Evolutionary conservation across 768 basidiomycete species (phyloP).

Genomic region (Astraeus odoratus): DNA sequence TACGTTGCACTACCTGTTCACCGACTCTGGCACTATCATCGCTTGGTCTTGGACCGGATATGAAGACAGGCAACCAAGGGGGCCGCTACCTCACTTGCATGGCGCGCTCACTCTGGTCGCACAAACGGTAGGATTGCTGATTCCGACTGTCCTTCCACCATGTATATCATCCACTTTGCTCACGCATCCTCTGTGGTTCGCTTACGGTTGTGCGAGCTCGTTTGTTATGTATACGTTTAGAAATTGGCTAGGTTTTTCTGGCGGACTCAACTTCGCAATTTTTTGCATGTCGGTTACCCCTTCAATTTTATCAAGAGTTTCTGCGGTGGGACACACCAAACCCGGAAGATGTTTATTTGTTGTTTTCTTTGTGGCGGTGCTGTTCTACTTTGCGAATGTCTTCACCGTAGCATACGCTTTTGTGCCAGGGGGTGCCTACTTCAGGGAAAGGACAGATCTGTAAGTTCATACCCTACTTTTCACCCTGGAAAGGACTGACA

Average conservation of each 20-base stretch:
- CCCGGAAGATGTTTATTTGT: slow-evolving; percentile 46
- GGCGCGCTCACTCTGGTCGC: slow-evolving; percentile 61
- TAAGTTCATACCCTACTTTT: slow-evolving; percentile 29
- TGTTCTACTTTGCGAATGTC: slow-evolving; percentile 62
- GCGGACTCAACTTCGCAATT: slow-evolving; percentile 54
- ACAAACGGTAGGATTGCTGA: slow-evolving; percentile 49
- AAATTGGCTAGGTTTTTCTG: slow-evolving; percentile 65
- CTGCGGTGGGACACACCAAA: slow-evolving; percentile 27
- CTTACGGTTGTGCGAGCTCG: slow-evolving; percentile 44
- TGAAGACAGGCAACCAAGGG: slow-evolving; percentile 47
- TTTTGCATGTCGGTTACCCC: slow-evolving; percentile 66
- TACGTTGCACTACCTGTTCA: slow-evolving; percentile 62
- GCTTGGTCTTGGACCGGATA: slow-evolving; percentile 93
- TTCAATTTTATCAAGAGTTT: slow-evolving; percentile 40
- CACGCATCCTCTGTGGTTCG: slow-evolving; percentile 46
- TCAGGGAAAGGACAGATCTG: slow-evolving; percentile 75
- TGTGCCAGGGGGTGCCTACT: slow-evolving; percentile 68
- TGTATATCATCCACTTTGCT: slow-evolving; percentile 22
- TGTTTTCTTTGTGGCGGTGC: slow-evolving; percentile 52
- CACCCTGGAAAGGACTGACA: not conserved
- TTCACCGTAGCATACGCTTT: slow-evolving; percentile 91
- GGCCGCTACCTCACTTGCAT: slow-evolving; percentile 68
- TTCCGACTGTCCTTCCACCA: slow-evolving; percentile 30
- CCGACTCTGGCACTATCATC: slow-evolving; percentile 72
- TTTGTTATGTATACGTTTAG: slow-evolving; percentile 52